These are phyloP conservation scores for Mediolabrus comicus DNA, from an alignment of 108 stramenopile genomes.

Conservation along the genomic window DNA sequence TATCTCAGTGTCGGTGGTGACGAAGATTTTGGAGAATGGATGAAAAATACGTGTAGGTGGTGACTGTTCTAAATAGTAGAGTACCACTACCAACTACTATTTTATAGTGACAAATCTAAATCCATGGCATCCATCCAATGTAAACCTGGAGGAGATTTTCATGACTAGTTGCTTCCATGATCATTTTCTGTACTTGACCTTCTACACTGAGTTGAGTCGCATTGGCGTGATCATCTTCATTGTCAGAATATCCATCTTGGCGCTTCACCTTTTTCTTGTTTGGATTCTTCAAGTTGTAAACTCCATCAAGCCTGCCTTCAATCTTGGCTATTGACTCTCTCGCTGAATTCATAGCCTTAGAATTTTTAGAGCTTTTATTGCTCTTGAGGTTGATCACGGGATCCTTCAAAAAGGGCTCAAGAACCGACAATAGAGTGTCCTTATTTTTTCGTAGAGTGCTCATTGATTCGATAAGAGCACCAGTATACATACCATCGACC, in stretches of 20 bases:
- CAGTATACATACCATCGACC: conserved; percentile 87
- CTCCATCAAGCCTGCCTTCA: conserved; percentile 78
- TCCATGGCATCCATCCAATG: conserved; percentile 92
- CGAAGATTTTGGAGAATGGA: conserved; percentile 58
- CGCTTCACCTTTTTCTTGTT: conserved; percentile 66
- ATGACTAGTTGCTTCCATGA: conserved; percentile 78
- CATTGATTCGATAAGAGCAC: conserved; percentile 81
- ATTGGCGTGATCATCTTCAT: conserved; percentile 60
- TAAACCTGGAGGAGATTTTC: conserved; percentile 89
- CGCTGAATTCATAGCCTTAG: conserved; percentile 11
- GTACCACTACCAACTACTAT: not conserved
- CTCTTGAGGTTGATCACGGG: conserved; percentile 90
- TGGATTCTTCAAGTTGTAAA: conserved; percentile 87
- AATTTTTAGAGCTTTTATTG: conserved; percentile 48
- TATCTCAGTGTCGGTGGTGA: conserved; percentile 70
- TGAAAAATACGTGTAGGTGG: conserved; percentile 44
- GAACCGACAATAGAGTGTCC: conserved; percentile 92
- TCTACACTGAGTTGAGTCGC: conserved; percentile 83
- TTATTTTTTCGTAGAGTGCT: conserved; percentile 86
- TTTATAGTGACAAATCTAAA: too few relatives aligned
- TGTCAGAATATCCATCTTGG: conserved; percentile 39
- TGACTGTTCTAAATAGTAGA: too few relatives aligned
- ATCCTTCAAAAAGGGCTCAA: conserved; percentile 96
- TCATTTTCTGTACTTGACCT: conserved; percentile 89
- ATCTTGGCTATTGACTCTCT: conserved; percentile 61